Evolutionary conservation across 176 grass and related monocot species (phyloP).

Genomic region (Tillandsia leiboldiana): DNA sequence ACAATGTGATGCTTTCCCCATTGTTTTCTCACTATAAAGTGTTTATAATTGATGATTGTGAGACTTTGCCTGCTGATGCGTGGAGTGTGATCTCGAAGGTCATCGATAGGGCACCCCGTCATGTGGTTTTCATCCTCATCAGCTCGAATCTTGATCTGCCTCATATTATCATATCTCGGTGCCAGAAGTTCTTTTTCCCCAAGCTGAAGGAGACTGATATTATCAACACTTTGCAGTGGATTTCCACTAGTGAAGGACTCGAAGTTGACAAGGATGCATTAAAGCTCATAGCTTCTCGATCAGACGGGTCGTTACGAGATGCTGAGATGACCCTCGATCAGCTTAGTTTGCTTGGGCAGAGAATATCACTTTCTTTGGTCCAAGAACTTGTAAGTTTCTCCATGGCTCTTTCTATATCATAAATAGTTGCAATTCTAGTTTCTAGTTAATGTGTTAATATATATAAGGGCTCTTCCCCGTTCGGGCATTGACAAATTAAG

Average conservation of each 20-base stretch:
- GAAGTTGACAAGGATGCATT: slow-evolving; percentile 85
- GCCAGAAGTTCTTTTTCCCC: slow-evolving; percentile 90
- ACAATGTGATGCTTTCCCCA: slow-evolving; percentile 48
- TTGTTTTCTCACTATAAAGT: slow-evolving; percentile 39
- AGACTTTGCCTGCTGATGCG: slow-evolving; percentile 45
- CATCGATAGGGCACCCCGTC: slow-evolving; percentile 47
- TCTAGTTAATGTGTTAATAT: no score
- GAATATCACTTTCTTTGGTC: slow-evolving; percentile 77
- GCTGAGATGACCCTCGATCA: slow-evolving; percentile 96
- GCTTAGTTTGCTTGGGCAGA: slow-evolving; percentile 79
- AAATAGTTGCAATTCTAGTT: no score
- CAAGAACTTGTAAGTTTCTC: slow-evolving; percentile 91
- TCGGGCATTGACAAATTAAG: no score
- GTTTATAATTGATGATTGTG: slow-evolving; percentile 81
- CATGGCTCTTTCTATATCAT: background rate
- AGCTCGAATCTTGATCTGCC: slow-evolving; percentile 64
- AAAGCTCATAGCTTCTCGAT: slow-evolving; percentile 86
- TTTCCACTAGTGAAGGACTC: slow-evolving; percentile 76
- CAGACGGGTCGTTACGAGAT: slow-evolving; percentile 89
- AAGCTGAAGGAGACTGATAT: slow-evolving; percentile 87
- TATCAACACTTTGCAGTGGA: slow-evolving; percentile 72
- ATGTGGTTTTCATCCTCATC: slow-evolving; percentile 70
- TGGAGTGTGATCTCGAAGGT: slow-evolving; percentile 68
- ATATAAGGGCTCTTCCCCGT: no score
- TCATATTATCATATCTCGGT: slow-evolving; percentile 80